Conservation (phyloP, 352 stramenopile species). For the Phytophthora colocasiae region DNA sequence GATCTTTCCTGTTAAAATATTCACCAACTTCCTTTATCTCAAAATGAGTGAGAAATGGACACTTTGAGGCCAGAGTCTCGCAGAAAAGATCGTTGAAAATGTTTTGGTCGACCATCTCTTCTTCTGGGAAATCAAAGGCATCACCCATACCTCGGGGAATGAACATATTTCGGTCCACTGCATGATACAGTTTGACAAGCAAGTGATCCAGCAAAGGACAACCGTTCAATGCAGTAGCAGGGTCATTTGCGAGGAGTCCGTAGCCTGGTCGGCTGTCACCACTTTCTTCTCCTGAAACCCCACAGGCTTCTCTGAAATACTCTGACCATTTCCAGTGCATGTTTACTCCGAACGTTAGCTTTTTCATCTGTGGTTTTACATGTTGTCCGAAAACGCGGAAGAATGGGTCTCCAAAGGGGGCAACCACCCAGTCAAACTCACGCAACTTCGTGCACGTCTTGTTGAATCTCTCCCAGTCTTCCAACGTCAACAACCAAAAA, state of each 20-base stretch:
- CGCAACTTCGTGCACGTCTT: slow-evolving; percentile 29
- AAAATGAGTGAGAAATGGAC: slow-evolving; percentile 33
- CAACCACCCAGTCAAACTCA: slow-evolving; percentile 45
- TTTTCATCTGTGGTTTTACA: slow-evolving; percentile 36
- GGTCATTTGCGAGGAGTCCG: slow-evolving; percentile 30
- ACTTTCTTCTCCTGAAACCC: slow-evolving; percentile 15
- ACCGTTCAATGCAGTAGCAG: slow-evolving; percentile 23
- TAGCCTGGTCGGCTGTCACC: slow-evolving; percentile 12
- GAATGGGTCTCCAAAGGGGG: slow-evolving; percentile 40
- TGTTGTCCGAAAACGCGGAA: slow-evolving; percentile 45
- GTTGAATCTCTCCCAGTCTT: slow-evolving; percentile 40
- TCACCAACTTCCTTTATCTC: slow-evolving; percentile 35
- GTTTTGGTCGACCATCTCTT: slow-evolving; percentile 36
- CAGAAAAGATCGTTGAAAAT: slow-evolving; percentile 47
- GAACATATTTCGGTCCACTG: slow-evolving; percentile 4
- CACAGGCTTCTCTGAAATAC: slow-evolving; percentile 34
- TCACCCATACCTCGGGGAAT: slow-evolving; percentile 9
- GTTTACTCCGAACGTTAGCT: slow-evolving; percentile 38
- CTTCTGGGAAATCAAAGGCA: slow-evolving; percentile 20
- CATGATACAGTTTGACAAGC: slow-evolving; percentile 44
- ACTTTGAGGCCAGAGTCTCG: slow-evolving; percentile 11
- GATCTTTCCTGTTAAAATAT: slow-evolving; percentile 31
- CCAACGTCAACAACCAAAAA: slow-evolving; percentile 22
- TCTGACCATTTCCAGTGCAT: slow-evolving; percentile 45
- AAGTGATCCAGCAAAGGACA: slow-evolving; percentile 38